Base-by-base conservation (phyloP, 2,329 filamentous ascomycete species). In the Gnomoniopsis smithogilvyi region DNA sequence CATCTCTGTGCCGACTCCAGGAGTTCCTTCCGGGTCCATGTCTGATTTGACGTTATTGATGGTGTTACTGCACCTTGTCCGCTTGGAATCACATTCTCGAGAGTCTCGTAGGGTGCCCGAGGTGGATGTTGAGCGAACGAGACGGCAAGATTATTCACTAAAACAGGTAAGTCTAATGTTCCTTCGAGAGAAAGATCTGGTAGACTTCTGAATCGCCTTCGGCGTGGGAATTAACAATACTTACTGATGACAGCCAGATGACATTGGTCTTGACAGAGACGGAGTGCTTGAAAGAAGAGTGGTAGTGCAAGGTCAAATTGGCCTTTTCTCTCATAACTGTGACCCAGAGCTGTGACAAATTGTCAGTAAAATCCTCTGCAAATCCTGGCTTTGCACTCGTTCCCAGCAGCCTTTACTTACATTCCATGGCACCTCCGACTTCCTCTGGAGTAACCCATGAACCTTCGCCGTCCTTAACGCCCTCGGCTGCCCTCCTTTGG, bases 291-390 rank as follows among this genome's bases (percentile, higher is more conserved):
- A 67, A 97, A 85, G 71, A 93, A 96, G 33, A 97, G 80, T 3
- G 93, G 92, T 22, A 93, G 83, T 6, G 93, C 89, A 2, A 97
- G 85, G 65, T 94, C 90, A 68, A 92, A 88, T 66, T 90, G 85
- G 48, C 87, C 84, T 66, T 85, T 86, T 51, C 82, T 80, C 68
- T 91, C 86, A 73, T 96, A 97, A 66, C 87, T 86, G 59, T 88
- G 82, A 19, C 85, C 94, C 24, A 97, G 81, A 14, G 90, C 88
- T 84, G 68, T 58, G 65, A 64, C 12, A 11, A 54, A 61, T 69
- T 61, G 74, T 71, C 68, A 64, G 54, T 24, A n/a, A 54, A 1
- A 59, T 47, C 49, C 17, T n/a, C n/a, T n/a, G n/a, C n/a, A n/a
- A n/a, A n/a, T n/a, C n/a, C 10, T 48, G 41, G 41, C n/a, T 17